Conservation (phyloP, 225 moss, liverwort and hornwort species). For the Pseudoscleropodium purum region DNA sequence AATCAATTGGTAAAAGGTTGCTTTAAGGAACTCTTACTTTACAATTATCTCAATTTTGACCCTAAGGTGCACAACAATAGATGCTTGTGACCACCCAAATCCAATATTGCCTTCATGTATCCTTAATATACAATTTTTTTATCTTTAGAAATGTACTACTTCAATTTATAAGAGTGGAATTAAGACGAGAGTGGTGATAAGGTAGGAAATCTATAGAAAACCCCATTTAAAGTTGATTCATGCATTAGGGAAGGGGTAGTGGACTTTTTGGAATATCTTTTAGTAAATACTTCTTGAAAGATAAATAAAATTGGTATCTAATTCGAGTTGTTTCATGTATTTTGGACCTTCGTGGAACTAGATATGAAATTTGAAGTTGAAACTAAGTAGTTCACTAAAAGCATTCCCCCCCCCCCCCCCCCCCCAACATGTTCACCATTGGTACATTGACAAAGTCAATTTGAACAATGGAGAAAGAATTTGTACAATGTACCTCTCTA, state of each 20-base stretch:
- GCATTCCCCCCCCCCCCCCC: not conserved
- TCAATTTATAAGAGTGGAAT: not conserved
- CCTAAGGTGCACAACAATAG: accelerated
- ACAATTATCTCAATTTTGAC: not conserved
- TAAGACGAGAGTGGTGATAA: not conserved
- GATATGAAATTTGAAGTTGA: not conserved
- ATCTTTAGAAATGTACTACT: not conserved
- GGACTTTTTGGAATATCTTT: not conserved
- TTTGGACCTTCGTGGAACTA: not conserved
- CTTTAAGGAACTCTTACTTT: not conserved
- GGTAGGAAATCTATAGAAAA: not conserved
- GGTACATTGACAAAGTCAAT: not conserved
- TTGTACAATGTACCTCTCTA: not conserved
- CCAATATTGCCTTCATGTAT: not conserved
- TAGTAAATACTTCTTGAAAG: not conserved
- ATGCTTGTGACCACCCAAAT: not conserved
- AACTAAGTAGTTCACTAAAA: not conserved
- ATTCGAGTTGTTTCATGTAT: accelerated
- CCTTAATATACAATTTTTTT: too few species aligned
- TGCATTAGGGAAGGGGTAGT: accelerated
- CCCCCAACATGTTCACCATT: accelerated
- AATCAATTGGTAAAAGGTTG: accelerated
- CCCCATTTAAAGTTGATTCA: not conserved
- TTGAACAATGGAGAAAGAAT: not conserved
- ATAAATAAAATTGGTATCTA: not conserved